Evolutionary conservation across 2,329 filamentous ascomycete genomes (phyloP).

Genomic region (Hirsutella thompsonii): DNA sequence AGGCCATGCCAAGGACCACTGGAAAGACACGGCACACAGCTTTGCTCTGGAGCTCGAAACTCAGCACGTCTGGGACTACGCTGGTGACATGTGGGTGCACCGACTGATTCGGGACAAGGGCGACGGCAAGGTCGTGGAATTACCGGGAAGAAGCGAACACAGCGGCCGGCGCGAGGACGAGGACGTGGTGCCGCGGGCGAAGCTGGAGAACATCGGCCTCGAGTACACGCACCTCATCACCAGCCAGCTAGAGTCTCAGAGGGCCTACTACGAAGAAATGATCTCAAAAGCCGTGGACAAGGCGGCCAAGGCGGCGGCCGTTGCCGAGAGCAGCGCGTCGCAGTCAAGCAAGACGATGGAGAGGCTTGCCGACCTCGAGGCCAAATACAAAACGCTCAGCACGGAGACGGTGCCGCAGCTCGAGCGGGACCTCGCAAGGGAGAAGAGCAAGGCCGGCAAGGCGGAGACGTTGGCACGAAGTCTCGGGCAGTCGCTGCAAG

Average conservation of each 20-base stretch:
- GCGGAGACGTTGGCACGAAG: conserved; percentile 64
- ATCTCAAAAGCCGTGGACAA: conserved; percentile 84
- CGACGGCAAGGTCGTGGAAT: conserved; percentile 81
- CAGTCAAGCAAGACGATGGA: conserved; percentile 35
- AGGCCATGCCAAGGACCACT: conserved; percentile 87
- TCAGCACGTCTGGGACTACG: conserved; percentile 97
- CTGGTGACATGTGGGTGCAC: conserved; percentile 90
- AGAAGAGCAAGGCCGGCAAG: conserved; percentile 55
- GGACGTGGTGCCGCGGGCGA: conserved; percentile 59
- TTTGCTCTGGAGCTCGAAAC: conserved; percentile 89
- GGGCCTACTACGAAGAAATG: conserved; percentile 88
- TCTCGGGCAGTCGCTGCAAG: conserved; percentile 63
- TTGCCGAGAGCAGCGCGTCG: conserved; percentile 48
- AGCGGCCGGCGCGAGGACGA: conserved; percentile 29
- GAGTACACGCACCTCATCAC: conserved; percentile 93
- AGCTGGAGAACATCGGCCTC: conserved; percentile 66
- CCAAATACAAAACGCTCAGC: conserved; percentile 29
- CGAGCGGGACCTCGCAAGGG: conserved; percentile 60
- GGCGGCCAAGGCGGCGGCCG: conserved; percentile 57
- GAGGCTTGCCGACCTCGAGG: conserved; percentile 38
- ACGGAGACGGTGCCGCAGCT: conserved; percentile 49
- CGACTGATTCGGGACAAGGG: conserved; percentile 88
- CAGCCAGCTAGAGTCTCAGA: conserved; percentile 83
- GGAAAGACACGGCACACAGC: conserved; percentile 77
- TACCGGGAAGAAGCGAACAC: conserved; percentile 45